Conservation (phyloP, 352 stramenopile species). For the Phytophthora cryptogea region DNA sequence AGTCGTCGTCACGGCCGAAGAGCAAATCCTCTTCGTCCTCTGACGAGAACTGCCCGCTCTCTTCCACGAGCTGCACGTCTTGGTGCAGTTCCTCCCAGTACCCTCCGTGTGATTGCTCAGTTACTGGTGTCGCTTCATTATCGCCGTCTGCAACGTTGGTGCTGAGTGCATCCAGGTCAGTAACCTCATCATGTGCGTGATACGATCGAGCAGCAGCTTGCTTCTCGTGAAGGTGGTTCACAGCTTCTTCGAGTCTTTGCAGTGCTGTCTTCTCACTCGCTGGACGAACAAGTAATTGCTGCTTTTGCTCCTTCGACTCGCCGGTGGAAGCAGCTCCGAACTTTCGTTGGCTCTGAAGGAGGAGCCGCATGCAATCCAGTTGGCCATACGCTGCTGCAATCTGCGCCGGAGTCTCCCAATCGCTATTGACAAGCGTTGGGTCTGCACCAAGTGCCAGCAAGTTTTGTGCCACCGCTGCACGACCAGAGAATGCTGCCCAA, state of each 20-base stretch:
- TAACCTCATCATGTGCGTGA: constrained; percentile 4
- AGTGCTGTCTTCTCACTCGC: constrained; percentile 27
- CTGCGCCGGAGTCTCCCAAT: constrained; percentile 59
- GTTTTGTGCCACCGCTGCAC: constrained; percentile 36
- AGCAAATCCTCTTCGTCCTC: constrained; percentile 50
- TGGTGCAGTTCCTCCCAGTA: constrained; percentile 79
- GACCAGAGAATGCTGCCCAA: constrained; percentile 62
- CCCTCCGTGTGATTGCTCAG: constrained; percentile 26
- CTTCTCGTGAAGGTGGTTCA: constrained; percentile 36
- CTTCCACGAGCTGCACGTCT: constrained; percentile 75
- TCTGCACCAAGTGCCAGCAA: constrained; percentile 56
- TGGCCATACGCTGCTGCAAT: constrained; percentile 52
- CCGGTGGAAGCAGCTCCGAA: constrained; percentile 7
- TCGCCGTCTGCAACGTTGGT: constrained; percentile 4
- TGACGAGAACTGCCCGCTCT: constrained; percentile 72
- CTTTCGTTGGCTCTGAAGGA: constrained; percentile 35
- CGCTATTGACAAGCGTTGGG: constrained; percentile 50
- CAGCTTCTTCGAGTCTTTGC: constrained; percentile 36
- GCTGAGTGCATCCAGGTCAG: not conserved
- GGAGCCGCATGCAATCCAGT: constrained; percentile 49
- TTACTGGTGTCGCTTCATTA: not conserved
- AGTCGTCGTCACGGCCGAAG: constrained; percentile 14
- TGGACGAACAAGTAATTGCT: constrained; percentile 11
- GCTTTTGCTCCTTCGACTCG: constrained; percentile 14
- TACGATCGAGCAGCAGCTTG: constrained; percentile 43